Conservation (phyloP, 2,329 filamentous ascomycete genomes). For the Pyrenochaeta sp. region DNA sequence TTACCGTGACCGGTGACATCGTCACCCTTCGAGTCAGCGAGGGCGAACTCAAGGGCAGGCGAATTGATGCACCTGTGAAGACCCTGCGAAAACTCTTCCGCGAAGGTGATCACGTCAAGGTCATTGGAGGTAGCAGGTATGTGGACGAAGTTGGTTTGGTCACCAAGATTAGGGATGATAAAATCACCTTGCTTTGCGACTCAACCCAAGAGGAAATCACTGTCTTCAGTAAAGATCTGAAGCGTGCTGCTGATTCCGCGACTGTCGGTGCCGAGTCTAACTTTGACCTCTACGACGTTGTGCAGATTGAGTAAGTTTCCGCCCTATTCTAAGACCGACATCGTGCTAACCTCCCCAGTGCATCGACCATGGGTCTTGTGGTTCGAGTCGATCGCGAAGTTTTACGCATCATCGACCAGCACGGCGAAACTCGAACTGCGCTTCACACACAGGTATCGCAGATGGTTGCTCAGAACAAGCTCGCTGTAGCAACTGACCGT, state of each 20-base stretch:
- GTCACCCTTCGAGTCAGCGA: conserved; percentile 86
- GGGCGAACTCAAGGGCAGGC: conserved; percentile 81
- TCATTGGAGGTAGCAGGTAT: conserved; percentile 94
- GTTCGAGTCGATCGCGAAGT: conserved; percentile 96
- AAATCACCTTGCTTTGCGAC: conserved; percentile 91
- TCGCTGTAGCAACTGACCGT: conserved; percentile 88
- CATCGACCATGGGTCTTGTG: conserved; percentile 89
- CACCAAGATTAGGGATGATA: conserved; percentile 89
- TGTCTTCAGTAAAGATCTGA: conserved; percentile 95
- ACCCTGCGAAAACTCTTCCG: conserved; percentile 91
- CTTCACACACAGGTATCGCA: conserved; percentile 93
- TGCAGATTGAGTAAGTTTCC: conserved; percentile 78
- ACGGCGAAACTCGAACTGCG: conserved; percentile 79
- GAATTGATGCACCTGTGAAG: conserved; percentile 91
- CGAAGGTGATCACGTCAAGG: conserved; percentile 96
- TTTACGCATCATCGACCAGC: conserved; percentile 87
- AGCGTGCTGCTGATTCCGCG: conserved; percentile 90
- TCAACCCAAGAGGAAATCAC: conserved; percentile 93
- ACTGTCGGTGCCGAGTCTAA: conserved; percentile 85
- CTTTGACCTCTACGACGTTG: conserved; percentile 90
- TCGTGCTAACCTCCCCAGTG: conserved; percentile 50
- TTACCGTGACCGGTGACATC: conserved; percentile 88
- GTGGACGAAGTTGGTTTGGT: conserved; percentile 97
- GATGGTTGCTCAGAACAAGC: conserved; percentile 81
- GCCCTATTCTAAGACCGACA: neutral